Evolutionary conservation across 805 yeast species (phyloP).

Genomic region (Candida cerambycidarum): DNA sequence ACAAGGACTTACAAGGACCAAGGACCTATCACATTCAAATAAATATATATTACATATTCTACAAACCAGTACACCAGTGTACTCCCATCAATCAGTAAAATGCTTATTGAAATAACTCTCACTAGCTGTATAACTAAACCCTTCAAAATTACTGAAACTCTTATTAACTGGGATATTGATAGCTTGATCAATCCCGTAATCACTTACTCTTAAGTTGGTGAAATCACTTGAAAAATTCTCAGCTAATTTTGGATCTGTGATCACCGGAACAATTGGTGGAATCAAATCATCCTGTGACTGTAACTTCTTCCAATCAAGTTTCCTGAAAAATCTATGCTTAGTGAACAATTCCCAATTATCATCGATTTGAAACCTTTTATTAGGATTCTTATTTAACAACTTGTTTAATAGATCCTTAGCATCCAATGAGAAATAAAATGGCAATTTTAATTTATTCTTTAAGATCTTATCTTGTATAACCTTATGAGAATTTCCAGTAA

Average conservation of each 20-base stretch:
- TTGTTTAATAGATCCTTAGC: slow-evolving; percentile 42
- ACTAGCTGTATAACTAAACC: slow-evolving; percentile 36
- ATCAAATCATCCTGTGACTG: slow-evolving; percentile 24
- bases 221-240: slow-evolving; percentile 45
- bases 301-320: slow-evolving; percentile 37
- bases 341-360: slow-evolving; percentile 30
- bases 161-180: slow-evolving; percentile 10
- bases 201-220: slow-evolving; percentile 45
- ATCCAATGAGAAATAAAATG: slow-evolving; percentile 41
- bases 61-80: background rate
- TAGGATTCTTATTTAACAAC: slow-evolving; percentile 38
- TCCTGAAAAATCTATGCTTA: slow-evolving; percentile 39
- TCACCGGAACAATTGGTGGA: slow-evolving; percentile 45
- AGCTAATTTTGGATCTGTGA: slow-evolving; percentile 45
- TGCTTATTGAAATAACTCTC: slow-evolving; percentile 24
- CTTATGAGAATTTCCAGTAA: slow-evolving; percentile 42
- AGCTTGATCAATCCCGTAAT: slow-evolving; percentile 17
- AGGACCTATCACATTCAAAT: background rate
- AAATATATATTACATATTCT: background rate
- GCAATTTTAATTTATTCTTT: slow-evolving; percentile 33
- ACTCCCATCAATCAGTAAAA: slow-evolving; percentile 15
- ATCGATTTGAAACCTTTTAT: slow-evolving; percentile 38
- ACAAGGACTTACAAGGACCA: too few relatives aligned
- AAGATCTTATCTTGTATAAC: slow-evolving; percentile 40
- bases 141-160: slow-evolving; percentile 19